Percentiles rank a stretch among this genome's conserved stretches.
phyloP scores from a whole-genome alignment of 192 early-diverging fungal genomes.

The Backusella australiensis region DNA sequence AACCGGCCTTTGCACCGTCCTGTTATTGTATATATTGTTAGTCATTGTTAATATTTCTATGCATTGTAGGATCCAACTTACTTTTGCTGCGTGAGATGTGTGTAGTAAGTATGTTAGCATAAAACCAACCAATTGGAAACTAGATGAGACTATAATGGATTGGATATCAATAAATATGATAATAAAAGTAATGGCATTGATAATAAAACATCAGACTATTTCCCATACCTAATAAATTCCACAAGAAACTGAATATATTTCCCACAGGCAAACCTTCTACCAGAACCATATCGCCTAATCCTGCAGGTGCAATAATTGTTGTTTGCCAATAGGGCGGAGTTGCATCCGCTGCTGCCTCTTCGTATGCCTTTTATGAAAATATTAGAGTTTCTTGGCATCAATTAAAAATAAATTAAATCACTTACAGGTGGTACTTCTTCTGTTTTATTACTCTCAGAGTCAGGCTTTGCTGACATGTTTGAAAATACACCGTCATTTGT shows the following conservation, averaged over 20 bases:
- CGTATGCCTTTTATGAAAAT: constrained; percentile 49
- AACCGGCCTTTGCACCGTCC: constrained; percentile 68
- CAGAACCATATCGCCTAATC: constrained; percentile 74
- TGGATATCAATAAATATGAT: not conserved
- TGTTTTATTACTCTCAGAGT: constrained; percentile 35
- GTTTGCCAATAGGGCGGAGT: constrained; percentile 69
- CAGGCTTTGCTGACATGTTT: constrained; percentile 51
- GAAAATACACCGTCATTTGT: constrained; percentile 48
- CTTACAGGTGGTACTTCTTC: constrained; percentile 44
- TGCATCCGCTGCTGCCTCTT: constrained; percentile 69
- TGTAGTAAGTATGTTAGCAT: constrained; percentile 86
- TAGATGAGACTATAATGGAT: constrained; percentile 51
- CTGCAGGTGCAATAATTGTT: constrained; percentile 61
- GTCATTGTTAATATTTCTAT: not conserved
- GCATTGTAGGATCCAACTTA: not conserved
- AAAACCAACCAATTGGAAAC: constrained; percentile 80
- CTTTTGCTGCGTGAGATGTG: constrained; percentile 79
- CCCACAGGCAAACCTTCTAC: constrained; percentile 91
- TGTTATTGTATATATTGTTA: constrained; percentile 21
- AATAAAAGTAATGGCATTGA: not conserved
- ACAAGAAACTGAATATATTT: constrained; percentile 65
- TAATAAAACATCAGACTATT: not conserved
- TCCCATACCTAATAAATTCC: constrained; percentile 61
- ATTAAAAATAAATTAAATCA: not conserved
- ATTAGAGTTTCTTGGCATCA: not conserved